Base-by-base conservation (phyloP, 148 eudicot species). In the Fagopyrum tataricum region DNA sequence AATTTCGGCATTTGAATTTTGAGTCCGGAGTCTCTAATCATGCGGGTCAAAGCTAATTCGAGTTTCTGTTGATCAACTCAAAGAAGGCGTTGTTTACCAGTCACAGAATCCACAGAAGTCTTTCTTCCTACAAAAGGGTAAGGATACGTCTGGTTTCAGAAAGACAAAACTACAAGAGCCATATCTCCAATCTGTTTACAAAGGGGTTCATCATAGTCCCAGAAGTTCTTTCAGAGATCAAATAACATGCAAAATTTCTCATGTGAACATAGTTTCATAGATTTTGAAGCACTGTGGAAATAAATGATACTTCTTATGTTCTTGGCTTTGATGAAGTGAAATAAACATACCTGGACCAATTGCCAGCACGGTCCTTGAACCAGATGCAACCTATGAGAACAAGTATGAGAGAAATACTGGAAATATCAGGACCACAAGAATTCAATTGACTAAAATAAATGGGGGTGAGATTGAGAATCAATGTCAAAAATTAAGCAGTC, bases 311-410 rank as follows among this genome's bases (percentile, higher is more conserved):
- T 61, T 26, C 23, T 26, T 10, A 4, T 17, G 4, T 53, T 53
- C 2, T 7, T 52, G 12, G 24, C 12, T 61, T 10, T 3, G 41
- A 61, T 10, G 17, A 62, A 13, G 42, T 62, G 11, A 15, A 37
- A 31, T 31, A 81, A 73, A 66, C 84, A 76, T 84, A 94, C 98
- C 98, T 53, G 98, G 98, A 72, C 97, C 98, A 72, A 94, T 82
- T 14, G 96, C 98, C 70, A 94, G 91, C 59, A 94, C 98, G 4
- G 98, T 94, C 81, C 85, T 89, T 74, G 98, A 94, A 64, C 98
- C 96, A 51, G 98, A 82, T 14, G 88, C 83, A 81, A 94, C 86
- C 98, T 94, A 86, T 58, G 37, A 24, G 43, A 42, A 74, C 26
- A 44, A 52, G 12, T 23, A 59, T 59, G n/a, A 12, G 39, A 64